Evolutionary conservation across 1,284 basidiomycete genomes (phyloP), one percentile per base, ranked within the genome.

Genomic region (Pseudozyma sp.): DNA sequence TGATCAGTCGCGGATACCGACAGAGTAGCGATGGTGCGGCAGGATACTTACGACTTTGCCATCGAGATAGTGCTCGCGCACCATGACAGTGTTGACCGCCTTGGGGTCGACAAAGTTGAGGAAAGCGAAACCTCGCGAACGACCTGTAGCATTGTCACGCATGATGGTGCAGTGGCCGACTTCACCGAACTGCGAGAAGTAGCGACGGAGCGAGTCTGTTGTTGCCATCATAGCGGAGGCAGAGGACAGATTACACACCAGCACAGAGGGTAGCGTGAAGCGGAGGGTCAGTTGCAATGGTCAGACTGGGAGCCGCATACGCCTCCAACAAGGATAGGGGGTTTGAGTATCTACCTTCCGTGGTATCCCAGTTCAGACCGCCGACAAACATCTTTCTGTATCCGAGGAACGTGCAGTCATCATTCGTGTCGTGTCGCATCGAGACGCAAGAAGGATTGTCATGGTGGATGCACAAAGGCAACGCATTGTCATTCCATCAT

Each of bases 301-400:
- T 16, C 43, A 44, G 21, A n/a, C 7, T 19, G 44, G 18, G 21
- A 8, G 16, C 11, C 5, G 18, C 18, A 45, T 11, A 18, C 25
- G 18, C n/a, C 25, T 31, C 6, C 25, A 31, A 31, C 6, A 31
- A 12, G 36, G n/a, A 18, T 13, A 38, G 18, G 11, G 12, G 21
- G 49, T 25, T 47, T 5, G 43, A 44, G 43, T 69, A 69, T 11
- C 45, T 65, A 77, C 94, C 94, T 88, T 97, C 95, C 82, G 92
- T 94, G 76, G 94, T 97, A 86, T 97, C 94, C 94, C 95, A 97
- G 87, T 96, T 95, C 64, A 97, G 88, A 75, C 95, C 94, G 76
- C 94, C 94, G 82, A 97, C 93, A 85, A 97, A 97, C 94, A 95
- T 97, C 89, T 97, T 97, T 86, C 95, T 96, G 89, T 86, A 61